phyloP scores from a whole-genome alignment of 73 alveolate genomes.

The Tetrahymena thermophila region DNA sequence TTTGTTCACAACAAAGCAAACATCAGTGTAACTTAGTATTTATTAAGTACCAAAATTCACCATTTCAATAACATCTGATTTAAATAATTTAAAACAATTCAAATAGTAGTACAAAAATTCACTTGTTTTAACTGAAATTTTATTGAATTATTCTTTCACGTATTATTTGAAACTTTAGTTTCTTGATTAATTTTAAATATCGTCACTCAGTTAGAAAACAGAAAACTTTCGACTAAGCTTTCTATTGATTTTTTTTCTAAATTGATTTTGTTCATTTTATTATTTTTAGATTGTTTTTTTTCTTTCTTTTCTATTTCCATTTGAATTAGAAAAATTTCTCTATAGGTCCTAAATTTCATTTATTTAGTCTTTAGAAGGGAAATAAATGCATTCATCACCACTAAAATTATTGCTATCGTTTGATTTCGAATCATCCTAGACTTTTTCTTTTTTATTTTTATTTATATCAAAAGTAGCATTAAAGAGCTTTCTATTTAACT shows the following conservation, averaged over 20 bases:
- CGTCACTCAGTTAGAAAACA: not conserved
- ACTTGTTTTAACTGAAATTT: not conserved
- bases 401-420: not conserved
- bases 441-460: no score
- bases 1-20: not conserved
- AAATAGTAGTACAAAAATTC: not conserved
- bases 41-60: not conserved
- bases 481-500: not conserved
- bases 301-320: not conserved
- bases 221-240: not conserved
- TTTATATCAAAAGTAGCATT: not conserved
- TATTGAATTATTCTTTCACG: not conserved
- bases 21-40: not conserved
- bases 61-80: not conserved
- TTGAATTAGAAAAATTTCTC: not conserved
- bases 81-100: not conserved
- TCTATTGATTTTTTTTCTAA: no score
- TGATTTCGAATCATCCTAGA: not conserved
- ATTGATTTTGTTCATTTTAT: no score
- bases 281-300: no score
- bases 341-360: not conserved
- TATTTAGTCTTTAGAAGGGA: not conserved
- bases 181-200: no score
- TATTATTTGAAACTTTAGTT: not conserved
- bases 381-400: not conserved